Percentiles rank a stretch among this genome's conserved stretches.
These are phyloP conservation scores for Polygonum aviculare DNA, from an alignment of 148 eudicot genomes.

Conservation along the genomic window DNA sequence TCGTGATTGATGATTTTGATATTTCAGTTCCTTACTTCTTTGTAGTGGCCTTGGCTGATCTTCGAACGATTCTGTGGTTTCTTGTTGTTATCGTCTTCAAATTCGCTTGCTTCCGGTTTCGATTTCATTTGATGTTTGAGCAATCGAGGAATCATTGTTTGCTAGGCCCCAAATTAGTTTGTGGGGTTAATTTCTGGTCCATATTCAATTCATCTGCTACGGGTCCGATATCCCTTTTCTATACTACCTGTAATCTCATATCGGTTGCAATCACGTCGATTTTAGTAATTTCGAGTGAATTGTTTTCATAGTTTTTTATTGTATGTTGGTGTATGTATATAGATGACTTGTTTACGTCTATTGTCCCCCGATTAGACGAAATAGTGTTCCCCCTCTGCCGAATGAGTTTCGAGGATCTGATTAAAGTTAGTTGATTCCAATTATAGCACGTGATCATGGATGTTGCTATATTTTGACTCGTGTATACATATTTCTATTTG, in stretches of 20 bases:
- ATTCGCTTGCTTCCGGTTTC: not conserved
- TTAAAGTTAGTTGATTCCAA: not conserved
- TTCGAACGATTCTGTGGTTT: constrained; percentile 4
- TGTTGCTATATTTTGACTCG: not conserved
- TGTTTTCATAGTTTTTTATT: not conserved
- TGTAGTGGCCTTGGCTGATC: constrained; percentile 2
- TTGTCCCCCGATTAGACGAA: not conserved
- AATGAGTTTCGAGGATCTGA: not conserved
- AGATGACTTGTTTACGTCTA: not conserved
- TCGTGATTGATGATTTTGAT: constrained; percentile 1
- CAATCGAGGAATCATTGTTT: not conserved
- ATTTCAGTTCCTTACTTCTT: constrained; percentile 2
- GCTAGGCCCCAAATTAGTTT: not conserved
- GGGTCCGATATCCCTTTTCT: not conserved
- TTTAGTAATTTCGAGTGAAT: not conserved
- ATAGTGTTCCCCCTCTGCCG: not conserved
- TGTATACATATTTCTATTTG: not conserved
- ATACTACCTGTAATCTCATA: not conserved
- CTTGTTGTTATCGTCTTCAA: not conserved
- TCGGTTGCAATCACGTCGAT: not conserved
- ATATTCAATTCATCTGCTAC: constrained; percentile 8
- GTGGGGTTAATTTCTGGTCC: not conserved
- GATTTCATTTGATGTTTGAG: not conserved
- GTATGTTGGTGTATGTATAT: not conserved
- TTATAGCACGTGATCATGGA: constrained; percentile 9